phyloP scores from a whole-genome alignment of 2,329 filamentous ascomycete species.

The Lasiodiplodia gonubiensis region DNA sequence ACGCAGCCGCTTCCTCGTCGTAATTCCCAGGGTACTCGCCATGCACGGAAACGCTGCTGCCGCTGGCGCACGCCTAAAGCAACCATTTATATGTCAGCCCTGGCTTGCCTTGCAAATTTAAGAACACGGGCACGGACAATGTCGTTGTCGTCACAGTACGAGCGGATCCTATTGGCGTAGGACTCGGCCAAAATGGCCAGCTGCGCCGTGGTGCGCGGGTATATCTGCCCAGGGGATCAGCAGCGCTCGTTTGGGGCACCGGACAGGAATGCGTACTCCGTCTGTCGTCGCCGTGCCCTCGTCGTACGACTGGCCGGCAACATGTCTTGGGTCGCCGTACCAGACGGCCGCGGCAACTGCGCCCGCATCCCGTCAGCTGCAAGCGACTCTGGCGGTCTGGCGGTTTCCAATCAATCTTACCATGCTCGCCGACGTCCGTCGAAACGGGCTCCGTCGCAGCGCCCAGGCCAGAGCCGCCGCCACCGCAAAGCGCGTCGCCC shows the following conservation, averaged over 20 bases:
- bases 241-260: slow-evolving; percentile 11
- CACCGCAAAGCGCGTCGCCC: slow-evolving; percentile 23
- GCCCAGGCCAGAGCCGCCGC: slow-evolving; percentile 21
- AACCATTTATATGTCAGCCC: background rate
- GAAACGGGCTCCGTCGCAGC: slow-evolving; percentile 24
- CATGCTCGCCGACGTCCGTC: slow-evolving; percentile 21
- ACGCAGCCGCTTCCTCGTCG: slow-evolving; percentile 24
- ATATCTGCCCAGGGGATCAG: slow-evolving; percentile 20
- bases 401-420: slow-evolving; percentile 22
- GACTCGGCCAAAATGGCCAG: slow-evolving; percentile 5
- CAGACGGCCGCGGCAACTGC: slow-evolving; percentile 21
- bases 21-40: slow-evolving; percentile 12
- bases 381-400: slow-evolving; percentile 15
- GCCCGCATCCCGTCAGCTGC: slow-evolving; percentile 4
- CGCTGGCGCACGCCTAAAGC: slow-evolving; percentile 15
- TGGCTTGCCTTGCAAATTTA: slow-evolving; percentile 1
- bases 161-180: slow-evolving; percentile 21
- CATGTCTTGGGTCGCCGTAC: slow-evolving; percentile 22
- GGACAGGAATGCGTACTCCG: slow-evolving; percentile 13
- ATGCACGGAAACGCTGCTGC: slow-evolving; percentile 23
- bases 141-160: slow-evolving; percentile 22
- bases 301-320: slow-evolving; percentile 16
- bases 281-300: slow-evolving; percentile 6
- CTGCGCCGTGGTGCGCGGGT: slow-evolving; percentile 24
- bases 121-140: background rate